These are phyloP conservation scores for Symmetrospora coprosmae DNA, from an alignment of 768 basidiomycete species.

Conservation along the genomic window DNA sequence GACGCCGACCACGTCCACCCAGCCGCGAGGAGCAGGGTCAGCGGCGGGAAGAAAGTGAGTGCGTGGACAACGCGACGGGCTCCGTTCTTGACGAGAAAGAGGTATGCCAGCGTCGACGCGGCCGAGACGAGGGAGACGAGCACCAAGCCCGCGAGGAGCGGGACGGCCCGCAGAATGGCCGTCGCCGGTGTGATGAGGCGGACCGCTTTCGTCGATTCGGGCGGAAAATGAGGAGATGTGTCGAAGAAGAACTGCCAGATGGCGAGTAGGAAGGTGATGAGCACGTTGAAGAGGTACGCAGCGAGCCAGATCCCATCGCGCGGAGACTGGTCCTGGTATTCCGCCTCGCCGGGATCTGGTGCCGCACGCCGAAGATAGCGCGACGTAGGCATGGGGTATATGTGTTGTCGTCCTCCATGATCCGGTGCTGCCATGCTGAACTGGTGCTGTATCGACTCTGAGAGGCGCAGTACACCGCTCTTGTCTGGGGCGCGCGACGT, in stretches of 20 bases:
- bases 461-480: background rate
- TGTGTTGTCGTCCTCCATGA: no score
- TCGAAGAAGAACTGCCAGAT: background rate
- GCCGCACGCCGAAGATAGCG: background rate
- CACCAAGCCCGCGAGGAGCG: background rate
- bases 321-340: slow-evolving; percentile 4
- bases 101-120: background rate
- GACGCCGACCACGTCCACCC: slow-evolving; percentile 8
- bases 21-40: background rate
- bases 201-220: background rate
- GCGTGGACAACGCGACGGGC: background rate
- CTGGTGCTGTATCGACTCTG: background rate
- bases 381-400: slow-evolving; percentile 3
- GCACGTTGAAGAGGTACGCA: background rate
- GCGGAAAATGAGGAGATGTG: no score
- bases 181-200: background rate
- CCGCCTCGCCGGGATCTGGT: background rate
- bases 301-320: background rate
- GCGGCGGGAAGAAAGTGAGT: background rate
- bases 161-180: background rate
- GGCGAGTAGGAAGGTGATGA: background rate
- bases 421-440: no score
- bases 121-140: background rate
- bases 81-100: background rate
- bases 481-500: background rate